Base-by-base conservation (phyloP, 2,329 filamentous ascomycete genomes). In the Proliferodiscus dingleyae region DNA sequence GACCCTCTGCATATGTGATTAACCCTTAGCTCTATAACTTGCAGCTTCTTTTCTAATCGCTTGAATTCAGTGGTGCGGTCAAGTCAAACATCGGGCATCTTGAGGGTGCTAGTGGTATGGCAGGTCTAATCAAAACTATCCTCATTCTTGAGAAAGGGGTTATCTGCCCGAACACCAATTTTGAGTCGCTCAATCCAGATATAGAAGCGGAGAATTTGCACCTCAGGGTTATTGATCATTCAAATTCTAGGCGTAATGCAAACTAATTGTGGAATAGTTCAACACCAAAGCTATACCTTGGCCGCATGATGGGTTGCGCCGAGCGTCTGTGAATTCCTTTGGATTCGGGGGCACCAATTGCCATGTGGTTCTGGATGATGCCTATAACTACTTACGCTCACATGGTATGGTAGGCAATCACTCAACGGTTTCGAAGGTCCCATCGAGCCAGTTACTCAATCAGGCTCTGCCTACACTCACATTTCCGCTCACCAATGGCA, bases 81-180 rank as follows among this genome's bases (percentile, higher is more conserved):
- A 49, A 49, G 15, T 26, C 46, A 22, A 49, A 49, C 26, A 51
- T 59, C 13, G 58, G 58, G 4, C 58, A 61, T 39, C 21, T 54
- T 2, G 57, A 59, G 51, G 49, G 45, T 8, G 46, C 42, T 1
- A 45, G 45, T 45, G 53, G 51, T 8, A 13, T 55, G n/a, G 48
- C 53, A 5, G 48, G 45, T 7, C 24, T 54, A 3, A 50, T 54
- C 13, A 61, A 57, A 36, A 22, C 39, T 2, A 28, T 46, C 16
- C 15, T 54, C 3, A 30, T 44, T 8, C 15, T 54, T 10, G 46
- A 52, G 22, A 61, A 62, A 26, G 64, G 63, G 0, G 59, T 67
- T 6, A 64, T 71, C 15, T 28, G 22, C 10, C 30, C 41, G 2
- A 43, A 43, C 15, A 28, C 29, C 5, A 26, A 26, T 10, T 36